Evolutionary conservation across 2,329 filamentous ascomycete genomes (phyloP).

Genomic region (Botrytis porri): DNA sequence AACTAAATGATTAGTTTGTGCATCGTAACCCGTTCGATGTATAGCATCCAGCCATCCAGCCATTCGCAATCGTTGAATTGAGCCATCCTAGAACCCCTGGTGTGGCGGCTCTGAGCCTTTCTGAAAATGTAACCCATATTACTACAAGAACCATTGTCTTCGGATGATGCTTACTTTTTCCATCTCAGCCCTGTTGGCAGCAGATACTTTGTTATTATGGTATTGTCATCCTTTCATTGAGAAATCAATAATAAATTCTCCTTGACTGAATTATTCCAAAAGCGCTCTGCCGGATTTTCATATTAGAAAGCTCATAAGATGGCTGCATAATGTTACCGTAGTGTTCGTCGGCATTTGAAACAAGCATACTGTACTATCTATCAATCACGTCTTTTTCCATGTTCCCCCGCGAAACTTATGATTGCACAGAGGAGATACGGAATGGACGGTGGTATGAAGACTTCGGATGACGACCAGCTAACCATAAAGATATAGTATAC

Average conservation of each 20-base stretch:
- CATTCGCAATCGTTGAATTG: background rate
- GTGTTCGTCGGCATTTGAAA: conserved; percentile 17
- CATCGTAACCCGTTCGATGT: background rate
- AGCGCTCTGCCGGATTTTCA: background rate
- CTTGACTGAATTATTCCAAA: background rate
- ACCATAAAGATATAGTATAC: background rate
- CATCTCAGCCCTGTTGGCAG: background rate
- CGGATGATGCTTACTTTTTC: background rate
- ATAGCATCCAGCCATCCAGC: background rate
- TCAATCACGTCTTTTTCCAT: conserved; percentile 15
- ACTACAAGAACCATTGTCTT: background rate
- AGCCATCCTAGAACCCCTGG: background rate
- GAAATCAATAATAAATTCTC: background rate
- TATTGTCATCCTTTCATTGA: background rate
- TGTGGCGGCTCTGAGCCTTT: background rate
- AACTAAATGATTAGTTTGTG: background rate
- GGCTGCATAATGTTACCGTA: background rate
- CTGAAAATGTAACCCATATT: background rate
- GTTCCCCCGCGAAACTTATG: background rate
- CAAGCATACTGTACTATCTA: background rate
- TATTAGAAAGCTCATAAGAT: background rate
- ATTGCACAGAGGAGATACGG: background rate
- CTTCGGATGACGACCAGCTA: background rate
- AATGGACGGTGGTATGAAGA: background rate
- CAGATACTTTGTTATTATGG: background rate